Evolutionary conservation across 2,329 filamentous ascomycete genomes (phyloP).

Genomic region (Ophiostoma montium): DNA sequence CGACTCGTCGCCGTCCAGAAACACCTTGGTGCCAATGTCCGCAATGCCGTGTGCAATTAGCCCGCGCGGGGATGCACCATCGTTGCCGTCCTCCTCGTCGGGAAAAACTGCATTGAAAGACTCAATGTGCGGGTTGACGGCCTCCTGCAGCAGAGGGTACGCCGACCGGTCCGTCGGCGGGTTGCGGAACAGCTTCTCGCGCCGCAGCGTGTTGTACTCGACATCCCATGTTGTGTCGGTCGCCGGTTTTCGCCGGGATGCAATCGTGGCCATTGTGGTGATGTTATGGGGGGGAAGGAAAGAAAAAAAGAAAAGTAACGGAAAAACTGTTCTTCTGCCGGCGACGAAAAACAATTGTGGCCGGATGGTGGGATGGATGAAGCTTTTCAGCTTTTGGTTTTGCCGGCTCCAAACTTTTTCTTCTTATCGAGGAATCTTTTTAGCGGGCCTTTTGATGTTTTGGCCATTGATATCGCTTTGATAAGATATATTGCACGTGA

Average conservation of each 20-base stretch:
- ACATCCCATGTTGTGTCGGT: constrained; percentile 67
- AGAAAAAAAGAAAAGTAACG: too few relatives aligned
- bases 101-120: constrained; percentile 84
- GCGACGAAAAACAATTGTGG: too few relatives aligned
- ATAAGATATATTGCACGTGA: background rate
- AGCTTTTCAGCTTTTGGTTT: background rate
- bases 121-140: constrained; percentile 85
- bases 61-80: too few relatives aligned
- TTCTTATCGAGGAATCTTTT: constrained; percentile 9
- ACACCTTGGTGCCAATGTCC: constrained; percentile 83
- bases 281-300: background rate
- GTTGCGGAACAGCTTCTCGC: constrained; percentile 78
- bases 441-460: background rate
- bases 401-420: constrained; percentile 7
- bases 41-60: constrained; percentile 59
- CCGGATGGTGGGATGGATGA: background rate
- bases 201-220: constrained; percentile 71
- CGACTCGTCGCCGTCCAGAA: constrained; percentile 66
- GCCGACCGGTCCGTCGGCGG: constrained; percentile 78
- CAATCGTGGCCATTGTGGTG: constrained; percentile 9
- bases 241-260: constrained; percentile 17
- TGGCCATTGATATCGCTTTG: background rate
- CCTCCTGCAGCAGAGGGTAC: constrained; percentile 71
- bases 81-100: constrained; percentile 49
- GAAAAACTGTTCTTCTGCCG: too few relatives aligned